phyloP scores from a whole-genome alignment of 495 filamentous ascomycete genomes.

The Hypoxylon rickii region DNA sequence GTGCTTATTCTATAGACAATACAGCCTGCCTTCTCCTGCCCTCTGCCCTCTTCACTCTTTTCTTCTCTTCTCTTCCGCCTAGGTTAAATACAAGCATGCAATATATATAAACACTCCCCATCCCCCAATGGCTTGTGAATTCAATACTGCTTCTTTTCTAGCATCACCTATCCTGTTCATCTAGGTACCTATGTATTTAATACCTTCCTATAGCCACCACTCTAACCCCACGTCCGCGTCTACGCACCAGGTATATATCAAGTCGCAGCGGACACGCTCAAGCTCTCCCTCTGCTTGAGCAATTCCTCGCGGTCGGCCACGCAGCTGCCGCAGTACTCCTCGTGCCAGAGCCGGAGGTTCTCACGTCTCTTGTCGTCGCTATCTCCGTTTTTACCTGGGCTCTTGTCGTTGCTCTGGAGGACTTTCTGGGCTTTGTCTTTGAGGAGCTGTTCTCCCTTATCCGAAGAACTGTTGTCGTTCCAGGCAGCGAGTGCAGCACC shows the following conservation, averaged over 20 bases:
- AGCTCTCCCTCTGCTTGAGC: constrained; percentile 30
- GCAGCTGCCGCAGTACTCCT: constrained; percentile 77
- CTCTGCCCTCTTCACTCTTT: no score
- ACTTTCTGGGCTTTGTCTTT: constrained; percentile 27
- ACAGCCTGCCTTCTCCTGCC: no score
- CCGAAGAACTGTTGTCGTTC: constrained; percentile 10
- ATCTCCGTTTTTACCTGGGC: no score
- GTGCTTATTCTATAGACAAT: no score
- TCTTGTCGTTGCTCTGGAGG: constrained; percentile 24
- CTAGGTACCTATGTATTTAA: no score
- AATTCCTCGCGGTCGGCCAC: constrained; percentile 57
- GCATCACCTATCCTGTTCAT: no score
- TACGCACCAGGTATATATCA: not conserved
- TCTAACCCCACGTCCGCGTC: no score
- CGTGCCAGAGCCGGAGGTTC: constrained; percentile 65
- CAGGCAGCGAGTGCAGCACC: constrained; percentile 48
- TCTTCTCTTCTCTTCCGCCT: no score
- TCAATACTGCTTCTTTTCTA: no score
- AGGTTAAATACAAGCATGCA: no score
- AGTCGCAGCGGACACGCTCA: constrained; percentile 14
- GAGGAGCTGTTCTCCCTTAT: not conserved
- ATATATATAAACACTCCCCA: no score
- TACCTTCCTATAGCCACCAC: not conserved
- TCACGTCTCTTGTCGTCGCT: constrained; percentile 32
- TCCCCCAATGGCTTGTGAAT: no score